A percentile compares a stretch with the other conserved stretches of the same genome.
Evolutionary conservation across 164 flowering plant genomes (phyloP).

Genomic region (Paratinospora sagittata): DNA sequence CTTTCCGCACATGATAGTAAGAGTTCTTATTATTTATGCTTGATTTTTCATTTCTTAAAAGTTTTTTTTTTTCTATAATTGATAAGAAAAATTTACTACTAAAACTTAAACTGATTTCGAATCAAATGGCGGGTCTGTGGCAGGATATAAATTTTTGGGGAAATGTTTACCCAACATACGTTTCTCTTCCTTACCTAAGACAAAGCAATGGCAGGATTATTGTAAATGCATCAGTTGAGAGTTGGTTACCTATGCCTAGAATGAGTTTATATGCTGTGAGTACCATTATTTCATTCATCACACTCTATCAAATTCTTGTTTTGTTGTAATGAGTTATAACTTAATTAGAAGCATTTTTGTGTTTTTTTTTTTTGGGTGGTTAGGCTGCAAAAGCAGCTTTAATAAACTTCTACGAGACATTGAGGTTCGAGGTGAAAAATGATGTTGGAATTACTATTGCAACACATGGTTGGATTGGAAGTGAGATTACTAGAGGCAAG

Average conservation of each 20-base stretch:
- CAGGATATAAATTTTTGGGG: conserved; percentile 59
- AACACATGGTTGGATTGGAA: conserved; percentile 89
- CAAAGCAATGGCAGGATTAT: conserved; percentile 38
- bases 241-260: conserved; percentile 32
- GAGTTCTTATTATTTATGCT: too few species aligned
- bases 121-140: too few species aligned
- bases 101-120: too few species aligned
- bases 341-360: too few species aligned
- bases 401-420: conserved; percentile 74
- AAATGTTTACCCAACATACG: conserved; percentile 29
- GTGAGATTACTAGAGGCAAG: conserved; percentile 72
- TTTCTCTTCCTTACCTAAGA: conserved; percentile 40
- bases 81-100: too few species aligned
- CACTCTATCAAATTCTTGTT: too few species aligned
- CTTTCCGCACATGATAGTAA: too few species aligned
- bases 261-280: conserved; percentile 21
- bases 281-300: too few species aligned
- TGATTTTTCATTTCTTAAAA: too few species aligned
- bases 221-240: conserved; percentile 27
- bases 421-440: conserved; percentile 66
- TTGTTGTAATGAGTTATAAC: too few species aligned
- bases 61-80: too few species aligned
- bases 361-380: too few species aligned
- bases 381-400: conserved; percentile 92
- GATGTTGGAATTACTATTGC: conserved; percentile 85